Evolutionary conservation across 805 yeast species (phyloP).

Genomic region (Kuraishia ogatae): DNA sequence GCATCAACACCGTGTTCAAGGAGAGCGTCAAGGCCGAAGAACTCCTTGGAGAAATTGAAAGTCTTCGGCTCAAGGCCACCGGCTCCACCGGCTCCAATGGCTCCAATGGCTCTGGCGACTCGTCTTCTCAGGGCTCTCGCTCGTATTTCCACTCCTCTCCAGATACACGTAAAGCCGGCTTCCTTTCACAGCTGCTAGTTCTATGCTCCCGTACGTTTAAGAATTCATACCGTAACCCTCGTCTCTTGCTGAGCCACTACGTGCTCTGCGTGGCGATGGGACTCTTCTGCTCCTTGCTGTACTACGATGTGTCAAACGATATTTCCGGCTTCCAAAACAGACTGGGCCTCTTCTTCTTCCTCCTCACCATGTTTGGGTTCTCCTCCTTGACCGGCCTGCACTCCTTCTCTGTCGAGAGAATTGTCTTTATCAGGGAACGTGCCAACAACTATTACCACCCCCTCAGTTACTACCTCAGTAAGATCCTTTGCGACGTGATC

Average conservation of each 20-base stretch:
- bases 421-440: constrained; percentile 85
- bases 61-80: constrained; percentile 2
- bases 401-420: constrained; percentile 80
- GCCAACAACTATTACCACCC: constrained; percentile 93
- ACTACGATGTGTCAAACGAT: constrained; percentile 77
- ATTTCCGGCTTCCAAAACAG: constrained; percentile 96
- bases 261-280: constrained; percentile 71
- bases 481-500: constrained; percentile 83
- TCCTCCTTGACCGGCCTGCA: constrained; percentile 88
- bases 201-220: constrained; percentile 83
- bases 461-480: constrained; percentile 73
- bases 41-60: constrained; percentile 28
- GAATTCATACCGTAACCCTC: constrained; percentile 88
- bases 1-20: constrained; percentile 13
- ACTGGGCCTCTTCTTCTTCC: constrained; percentile 85
- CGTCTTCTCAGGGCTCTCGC: constrained; percentile 7
- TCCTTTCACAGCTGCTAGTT: constrained; percentile 59
- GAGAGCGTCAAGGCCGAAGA: constrained; percentile 30
- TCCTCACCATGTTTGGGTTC: constrained; percentile 88
- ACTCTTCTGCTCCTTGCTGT: constrained; percentile 74
- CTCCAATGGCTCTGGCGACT: constrained; percentile 6
- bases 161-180: constrained; percentile 41
- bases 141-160: constrained; percentile 22
- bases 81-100: too few relatives aligned
- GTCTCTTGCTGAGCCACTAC: constrained; percentile 78